Conservation (phyloP, 129 eudicot species). For the Saposhnikovia divaricata region DNA sequence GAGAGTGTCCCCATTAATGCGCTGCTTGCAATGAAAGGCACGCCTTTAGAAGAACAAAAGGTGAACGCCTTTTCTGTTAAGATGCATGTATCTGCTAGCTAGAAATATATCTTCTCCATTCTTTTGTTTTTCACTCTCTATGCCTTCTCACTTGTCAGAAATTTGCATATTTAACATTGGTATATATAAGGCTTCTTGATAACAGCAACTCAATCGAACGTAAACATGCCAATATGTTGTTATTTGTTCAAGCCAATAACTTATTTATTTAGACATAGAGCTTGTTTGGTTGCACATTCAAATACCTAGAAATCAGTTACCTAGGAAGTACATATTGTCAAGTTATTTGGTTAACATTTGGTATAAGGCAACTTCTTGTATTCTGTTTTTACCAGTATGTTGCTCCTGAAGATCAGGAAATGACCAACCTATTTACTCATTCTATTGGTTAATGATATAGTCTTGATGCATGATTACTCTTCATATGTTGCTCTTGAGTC, state of each 20-base stretch:
- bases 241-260: background rate
- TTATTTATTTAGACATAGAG: background rate
- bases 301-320: no score
- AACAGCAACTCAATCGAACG: background rate
- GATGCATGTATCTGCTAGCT: background rate
- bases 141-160: background rate
- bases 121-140: background rate
- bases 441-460: background rate
- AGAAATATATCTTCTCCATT: background rate
- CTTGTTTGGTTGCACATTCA: no score
- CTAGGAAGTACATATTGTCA: no score
- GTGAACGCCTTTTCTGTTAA: constrained; percentile 21
- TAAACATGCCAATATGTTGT: background rate
- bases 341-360: no score
- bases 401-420: background rate
- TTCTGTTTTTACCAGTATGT: background rate
- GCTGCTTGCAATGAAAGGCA: constrained; percentile 93
- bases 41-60: constrained; percentile 95
- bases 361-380: background rate
- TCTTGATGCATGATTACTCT: background rate
- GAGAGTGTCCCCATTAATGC: constrained; percentile 98
- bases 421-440: background rate
- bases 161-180: background rate
- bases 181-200: background rate
- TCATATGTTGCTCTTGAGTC: background rate